phyloP scores from a whole-genome alignment of 495 filamentous ascomycete species.

The Penicillium ucsense region DNA sequence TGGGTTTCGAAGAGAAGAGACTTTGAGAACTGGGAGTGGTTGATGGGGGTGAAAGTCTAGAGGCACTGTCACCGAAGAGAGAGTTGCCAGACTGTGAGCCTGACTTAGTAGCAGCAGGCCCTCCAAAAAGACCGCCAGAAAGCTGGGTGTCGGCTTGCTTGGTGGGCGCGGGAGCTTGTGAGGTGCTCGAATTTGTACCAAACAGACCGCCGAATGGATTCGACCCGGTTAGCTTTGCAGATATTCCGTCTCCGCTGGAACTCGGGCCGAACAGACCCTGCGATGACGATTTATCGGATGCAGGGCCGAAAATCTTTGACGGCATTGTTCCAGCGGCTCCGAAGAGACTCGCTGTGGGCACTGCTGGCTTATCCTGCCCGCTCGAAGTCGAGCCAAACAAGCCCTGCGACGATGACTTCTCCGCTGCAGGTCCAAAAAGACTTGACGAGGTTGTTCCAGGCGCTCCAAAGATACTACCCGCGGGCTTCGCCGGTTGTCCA shows the following conservation, averaged over 20 bases:
- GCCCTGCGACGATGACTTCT: neutral
- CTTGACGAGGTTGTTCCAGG: neutral
- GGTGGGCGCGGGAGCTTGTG: neutral
- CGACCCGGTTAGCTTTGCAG: neutral
- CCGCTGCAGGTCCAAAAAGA: neutral
- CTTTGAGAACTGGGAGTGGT: neutral
- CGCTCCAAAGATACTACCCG: neutral
- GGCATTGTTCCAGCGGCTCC: neutral
- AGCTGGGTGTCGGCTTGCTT: slow-evolving; percentile 4
- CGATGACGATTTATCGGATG: neutral
- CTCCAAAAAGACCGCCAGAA: slow-evolving; percentile 8
- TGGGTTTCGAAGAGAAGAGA: slow-evolving; percentile 14
- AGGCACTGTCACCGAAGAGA: slow-evolving; percentile 2
- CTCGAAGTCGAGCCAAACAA: slow-evolving; percentile 2
- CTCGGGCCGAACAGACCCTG: slow-evolving; percentile 3
- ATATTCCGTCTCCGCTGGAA: neutral
- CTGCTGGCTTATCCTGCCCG: neutral
- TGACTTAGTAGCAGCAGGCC: neutral
- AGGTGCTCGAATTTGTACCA: neutral
- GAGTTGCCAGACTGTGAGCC: neutral
- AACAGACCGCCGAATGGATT: neutral
- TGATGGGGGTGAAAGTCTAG: neutral
- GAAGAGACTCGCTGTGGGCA: neutral
- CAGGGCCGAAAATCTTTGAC: neutral
- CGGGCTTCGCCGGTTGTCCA: too few relatives aligned